Evolutionary conservation across 768 basidiomycete genomes (phyloP).

Genomic region (Lactarius quietus): DNA sequence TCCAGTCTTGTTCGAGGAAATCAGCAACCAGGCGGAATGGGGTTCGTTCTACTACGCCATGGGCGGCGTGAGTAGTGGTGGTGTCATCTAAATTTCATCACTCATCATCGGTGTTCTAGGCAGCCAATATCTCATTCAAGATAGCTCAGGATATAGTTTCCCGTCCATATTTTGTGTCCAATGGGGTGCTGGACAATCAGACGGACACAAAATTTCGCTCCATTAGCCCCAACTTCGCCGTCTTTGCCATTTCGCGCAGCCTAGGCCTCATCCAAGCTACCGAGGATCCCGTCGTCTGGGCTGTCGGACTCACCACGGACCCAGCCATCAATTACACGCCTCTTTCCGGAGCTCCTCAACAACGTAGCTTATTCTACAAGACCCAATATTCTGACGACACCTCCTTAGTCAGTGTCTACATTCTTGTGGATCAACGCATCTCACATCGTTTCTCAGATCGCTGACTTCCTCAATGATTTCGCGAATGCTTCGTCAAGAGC

Average conservation of each 20-base stretch:
- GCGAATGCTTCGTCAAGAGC: neutral
- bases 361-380: neutral
- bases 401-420: neutral
- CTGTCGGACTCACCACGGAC: neutral
- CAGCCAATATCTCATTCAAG: slow-evolving; percentile 14
- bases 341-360: neutral
- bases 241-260: neutral
- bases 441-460: neutral
- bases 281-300: neutral
- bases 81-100: neutral
- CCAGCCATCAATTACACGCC: neutral
- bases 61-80: slow-evolving; percentile 11
- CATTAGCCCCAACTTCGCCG: neutral
- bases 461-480: neutral
- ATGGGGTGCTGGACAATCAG: neutral
- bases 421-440: too few relatives aligned
- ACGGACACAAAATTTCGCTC: neutral
- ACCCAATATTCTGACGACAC: neutral
- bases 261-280: neutral
- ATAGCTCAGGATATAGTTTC: neutral
- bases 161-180: neutral
- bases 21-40: slow-evolving; percentile 24
- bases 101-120: slow-evolving; percentile 9
- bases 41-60: slow-evolving; percentile 25
- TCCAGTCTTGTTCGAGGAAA: slow-evolving; percentile 17